phyloP scores from a whole-genome alignment of 176 grass and related monocot species.

The Hordeum vulgare region DNA sequence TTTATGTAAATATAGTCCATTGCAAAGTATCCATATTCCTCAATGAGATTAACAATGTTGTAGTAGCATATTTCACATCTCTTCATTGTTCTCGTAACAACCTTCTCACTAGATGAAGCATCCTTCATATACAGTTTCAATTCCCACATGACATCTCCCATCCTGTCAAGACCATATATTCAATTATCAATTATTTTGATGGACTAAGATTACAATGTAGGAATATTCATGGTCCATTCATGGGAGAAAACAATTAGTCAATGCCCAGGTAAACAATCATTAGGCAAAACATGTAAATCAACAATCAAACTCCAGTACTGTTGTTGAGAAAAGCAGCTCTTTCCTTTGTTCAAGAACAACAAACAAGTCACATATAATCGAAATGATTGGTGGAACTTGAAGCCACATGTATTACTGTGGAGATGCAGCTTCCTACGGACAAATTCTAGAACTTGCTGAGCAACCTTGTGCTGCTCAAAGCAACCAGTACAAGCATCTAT shows the following conservation, averaged over 20 bases:
- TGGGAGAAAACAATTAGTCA: no score
- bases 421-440: background rate
- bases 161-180: background rate
- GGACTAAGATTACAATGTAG: no score
- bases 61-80: background rate
- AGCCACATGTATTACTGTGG: background rate
- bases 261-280: background rate
- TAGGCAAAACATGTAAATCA: background rate
- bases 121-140: background rate
- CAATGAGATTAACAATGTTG: background rate
- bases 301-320: background rate
- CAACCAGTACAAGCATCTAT: slow-evolving; percentile 94
- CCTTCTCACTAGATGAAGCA: background rate
- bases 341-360: background rate
- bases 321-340: no score
- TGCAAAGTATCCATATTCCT: background rate
- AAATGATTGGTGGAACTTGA: background rate
- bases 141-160: background rate
- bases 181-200: no score
- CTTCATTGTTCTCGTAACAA: background rate
- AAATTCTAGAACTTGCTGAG: slow-evolving; percentile 93
- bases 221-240: no score
- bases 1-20: no score
- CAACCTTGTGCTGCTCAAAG: slow-evolving; percentile 95
- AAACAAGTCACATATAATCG: background rate